Conservation (phyloP, 2,329 filamentous ascomycete genomes). For the Pseudocercospora fuligena region DNA sequence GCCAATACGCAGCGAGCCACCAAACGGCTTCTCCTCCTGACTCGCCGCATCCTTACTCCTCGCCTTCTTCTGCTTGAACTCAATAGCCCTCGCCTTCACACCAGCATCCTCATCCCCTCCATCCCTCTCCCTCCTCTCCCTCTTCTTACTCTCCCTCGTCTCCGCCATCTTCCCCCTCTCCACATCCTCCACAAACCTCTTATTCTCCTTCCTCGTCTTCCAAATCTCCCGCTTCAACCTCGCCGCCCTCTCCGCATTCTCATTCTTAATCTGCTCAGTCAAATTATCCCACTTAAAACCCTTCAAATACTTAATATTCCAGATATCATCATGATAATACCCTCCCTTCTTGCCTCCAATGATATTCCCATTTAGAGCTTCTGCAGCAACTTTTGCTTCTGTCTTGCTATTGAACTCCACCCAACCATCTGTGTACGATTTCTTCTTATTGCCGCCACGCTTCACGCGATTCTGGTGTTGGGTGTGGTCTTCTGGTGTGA, state of each 20-base stretch:
- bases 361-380: constrained; percentile 75
- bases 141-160: constrained; percentile 64
- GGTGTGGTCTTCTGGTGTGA: constrained; percentile 74
- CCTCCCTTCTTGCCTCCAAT: constrained; percentile 84
- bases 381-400: constrained; percentile 76
- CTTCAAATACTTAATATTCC: constrained; percentile 80
- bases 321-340: constrained; percentile 85
- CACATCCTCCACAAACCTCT: constrained; percentile 77
- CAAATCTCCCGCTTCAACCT: constrained; percentile 78
- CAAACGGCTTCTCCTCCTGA: constrained; percentile 6
- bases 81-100: background rate
- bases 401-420: constrained; percentile 78
- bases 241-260: constrained; percentile 78
- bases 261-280: constrained; percentile 78
- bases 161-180: constrained; percentile 80
- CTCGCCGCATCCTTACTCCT: constrained; percentile 6
- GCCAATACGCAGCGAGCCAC: background rate
- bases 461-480: constrained; percentile 69
- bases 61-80: constrained; percentile 23
- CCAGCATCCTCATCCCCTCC: background rate
- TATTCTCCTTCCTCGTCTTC: constrained; percentile 77
- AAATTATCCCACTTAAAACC: constrained; percentile 79
- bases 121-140: constrained; percentile 57
- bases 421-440: constrained; percentile 83
- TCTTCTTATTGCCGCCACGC: constrained; percentile 81